Percentiles rank a stretch among this genome's conserved stretches.
Evolutionary conservation across 148 eudicot species (phyloP).

Genomic region (Dysphania ambrosioides): DNA sequence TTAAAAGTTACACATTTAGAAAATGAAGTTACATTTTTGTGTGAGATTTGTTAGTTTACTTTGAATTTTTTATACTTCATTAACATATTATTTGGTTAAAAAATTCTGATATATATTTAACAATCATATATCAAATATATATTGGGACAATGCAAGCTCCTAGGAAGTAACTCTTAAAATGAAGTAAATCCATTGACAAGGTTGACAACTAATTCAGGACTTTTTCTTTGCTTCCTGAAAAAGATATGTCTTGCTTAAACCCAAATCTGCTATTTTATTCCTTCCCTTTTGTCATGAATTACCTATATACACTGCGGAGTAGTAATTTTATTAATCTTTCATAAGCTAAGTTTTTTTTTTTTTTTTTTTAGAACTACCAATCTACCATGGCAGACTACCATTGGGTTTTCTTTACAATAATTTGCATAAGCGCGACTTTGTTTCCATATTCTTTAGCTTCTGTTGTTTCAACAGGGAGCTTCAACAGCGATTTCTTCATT

Average conservation of each 20-base stretch:
- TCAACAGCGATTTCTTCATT: constrained; percentile 68
- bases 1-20: too few relatives aligned
- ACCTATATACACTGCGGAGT: constrained; percentile 34
- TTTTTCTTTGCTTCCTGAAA: constrained; percentile 54
- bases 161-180: not conserved
- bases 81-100: too few relatives aligned
- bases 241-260: constrained; percentile 59
- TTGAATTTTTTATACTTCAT: too few relatives aligned
- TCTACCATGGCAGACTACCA: constrained; percentile 15
- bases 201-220: constrained; percentile 1
- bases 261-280: constrained; percentile 19
- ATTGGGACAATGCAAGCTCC: too few relatives aligned
- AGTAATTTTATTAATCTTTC: not conserved
- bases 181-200: not conserved
- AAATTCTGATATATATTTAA: too few relatives aligned
- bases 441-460: constrained; percentile 39
- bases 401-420: constrained; percentile 1
- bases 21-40: too few relatives aligned
- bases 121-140: too few relatives aligned
- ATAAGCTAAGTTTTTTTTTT: not conserved
- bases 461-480: constrained; percentile 68
- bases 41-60: too few relatives aligned
- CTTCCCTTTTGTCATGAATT: constrained; percentile 21
- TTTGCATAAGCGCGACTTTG: constrained; percentile 20
- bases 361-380: too few relatives aligned